Evolutionary conservation across 1,284 basidiomycete species (phyloP), one percentile per base, ranked within the genome.

Genomic region (Marasmius sp.): DNA sequence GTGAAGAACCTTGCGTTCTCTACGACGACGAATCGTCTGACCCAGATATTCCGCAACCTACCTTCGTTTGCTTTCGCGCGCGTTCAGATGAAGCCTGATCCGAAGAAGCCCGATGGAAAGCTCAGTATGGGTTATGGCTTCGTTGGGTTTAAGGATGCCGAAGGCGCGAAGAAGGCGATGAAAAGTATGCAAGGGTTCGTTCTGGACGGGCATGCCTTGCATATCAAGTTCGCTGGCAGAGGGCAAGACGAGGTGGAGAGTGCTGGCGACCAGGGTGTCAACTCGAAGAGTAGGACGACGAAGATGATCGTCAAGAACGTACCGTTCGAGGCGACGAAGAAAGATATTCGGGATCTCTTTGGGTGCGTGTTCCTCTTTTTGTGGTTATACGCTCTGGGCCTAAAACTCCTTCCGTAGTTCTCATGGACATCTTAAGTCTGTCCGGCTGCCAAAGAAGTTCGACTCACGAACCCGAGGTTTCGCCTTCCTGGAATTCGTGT

Each of bases 301-400:
- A 95, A 96, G 84, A 88, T 98, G 81, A 85, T 98, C 53, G 93
- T 98, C 69, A 99, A 98, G 85, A 99, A 99, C 72, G 82, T 98
- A 64, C 95, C 97, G 20, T 99, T 99, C 78, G 97, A 99, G 77
- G 93, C 92, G 53, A 93, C 90, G 49, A 95, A 94, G 81, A 94
- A 93, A 78, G 97, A 99, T 68, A 84, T 99, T 20, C 83, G 92
- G 58, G 90, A 93, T 65, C 76, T 98, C 34, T 96, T 97, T 74
- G 84, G 89, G 92, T 94, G 66, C 58, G 89, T 82, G 16, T 3
- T 67, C 66, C 61, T 54, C 64, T 41, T 45, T 54, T 33, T 65
- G 49, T 50, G 27, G 50, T 59, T n/a, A 14, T 59, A 54, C 33
- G 39, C 62, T 11, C 41, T 37, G 16, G 50, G 38, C 47, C 14